Conservation (phyloP, 495 filamentous ascomycete species). For the Annulohypoxylon nitens region DNA sequence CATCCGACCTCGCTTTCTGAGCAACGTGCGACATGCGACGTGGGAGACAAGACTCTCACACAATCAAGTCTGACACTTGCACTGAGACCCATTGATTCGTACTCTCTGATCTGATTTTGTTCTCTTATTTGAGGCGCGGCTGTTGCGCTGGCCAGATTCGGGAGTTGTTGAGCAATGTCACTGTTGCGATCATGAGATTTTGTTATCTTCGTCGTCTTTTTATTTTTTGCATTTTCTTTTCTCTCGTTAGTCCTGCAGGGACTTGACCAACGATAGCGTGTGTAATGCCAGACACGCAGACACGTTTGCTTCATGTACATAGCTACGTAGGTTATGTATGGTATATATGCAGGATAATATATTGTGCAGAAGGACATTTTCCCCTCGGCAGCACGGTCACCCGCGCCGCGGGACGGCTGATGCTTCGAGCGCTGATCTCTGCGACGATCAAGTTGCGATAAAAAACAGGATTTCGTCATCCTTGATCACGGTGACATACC, state of each 20-base stretch:
- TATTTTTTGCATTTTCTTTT: background rate
- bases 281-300: no score
- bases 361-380: slow-evolving; percentile 1
- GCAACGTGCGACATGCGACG: background rate
- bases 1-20: slow-evolving; percentile 3
- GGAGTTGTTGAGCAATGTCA: background rate
- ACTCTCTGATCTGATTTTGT: background rate
- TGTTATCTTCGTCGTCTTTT: background rate
- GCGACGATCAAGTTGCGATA: slow-evolving; percentile 8
- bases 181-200: background rate
- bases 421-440: slow-evolving; percentile 26
- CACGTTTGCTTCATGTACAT: background rate
- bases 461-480: slow-evolving; percentile 47
- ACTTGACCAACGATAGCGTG: background rate
- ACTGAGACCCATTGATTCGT: background rate
- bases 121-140: background rate
- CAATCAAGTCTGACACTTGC: background rate
- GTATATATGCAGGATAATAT: background rate
- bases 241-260: slow-evolving; percentile 17
- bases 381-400: background rate
- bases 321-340: no score
- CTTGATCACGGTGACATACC: slow-evolving; percentile 33
- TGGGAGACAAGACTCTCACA: background rate
- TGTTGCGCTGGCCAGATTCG: background rate
- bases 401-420: slow-evolving; percentile 14